Evolutionary conservation across 148 eudicot species (phyloP).

Genomic region (Bassia scoparia): DNA sequence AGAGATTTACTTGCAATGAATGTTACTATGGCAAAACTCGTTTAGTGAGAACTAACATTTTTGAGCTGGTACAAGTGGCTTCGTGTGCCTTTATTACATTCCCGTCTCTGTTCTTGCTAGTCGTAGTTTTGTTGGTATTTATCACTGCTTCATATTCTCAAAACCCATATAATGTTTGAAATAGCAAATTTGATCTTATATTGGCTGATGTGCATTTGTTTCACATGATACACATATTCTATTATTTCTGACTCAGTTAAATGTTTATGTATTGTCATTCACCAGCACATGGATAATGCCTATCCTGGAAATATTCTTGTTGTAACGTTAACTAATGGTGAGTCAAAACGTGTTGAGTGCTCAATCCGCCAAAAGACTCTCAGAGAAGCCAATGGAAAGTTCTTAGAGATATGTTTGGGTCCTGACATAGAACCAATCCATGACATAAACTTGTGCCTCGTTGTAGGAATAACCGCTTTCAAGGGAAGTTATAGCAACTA

Average conservation of each 20-base stretch:
- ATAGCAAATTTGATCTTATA: neutral
- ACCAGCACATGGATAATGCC: slow-evolving; percentile 91
- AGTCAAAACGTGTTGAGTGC: slow-evolving; percentile 82
- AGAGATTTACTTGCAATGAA: neutral
- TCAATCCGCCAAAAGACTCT: slow-evolving; percentile 67
- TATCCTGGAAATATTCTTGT: slow-evolving; percentile 84
- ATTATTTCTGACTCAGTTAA: neutral
- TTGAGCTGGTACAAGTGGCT: neutral
- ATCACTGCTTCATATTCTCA: neutral
- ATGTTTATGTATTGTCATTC: slow-evolving; percentile 27
- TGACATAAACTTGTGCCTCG: slow-evolving; percentile 81
- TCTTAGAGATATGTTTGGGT: slow-evolving; percentile 77
- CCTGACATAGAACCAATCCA: slow-evolving; percentile 66
- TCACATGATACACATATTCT: neutral
- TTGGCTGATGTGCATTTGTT: neutral
- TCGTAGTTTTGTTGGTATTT: neutral
- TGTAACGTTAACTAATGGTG: slow-evolving; percentile 77
- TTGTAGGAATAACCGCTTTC: slow-evolving; percentile 87
- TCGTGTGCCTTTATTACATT: neutral
- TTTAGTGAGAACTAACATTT: neutral
- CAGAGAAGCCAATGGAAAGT: slow-evolving; percentile 82
- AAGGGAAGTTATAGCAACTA: slow-evolving; percentile 81
- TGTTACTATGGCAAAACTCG: neutral
- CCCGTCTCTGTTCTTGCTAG: neutral
- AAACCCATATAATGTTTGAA: neutral